These are phyloP conservation scores for Huntiella savannae DNA, from an alignment of 2,329 filamentous ascomycete species.

Conservation along the genomic window DNA sequence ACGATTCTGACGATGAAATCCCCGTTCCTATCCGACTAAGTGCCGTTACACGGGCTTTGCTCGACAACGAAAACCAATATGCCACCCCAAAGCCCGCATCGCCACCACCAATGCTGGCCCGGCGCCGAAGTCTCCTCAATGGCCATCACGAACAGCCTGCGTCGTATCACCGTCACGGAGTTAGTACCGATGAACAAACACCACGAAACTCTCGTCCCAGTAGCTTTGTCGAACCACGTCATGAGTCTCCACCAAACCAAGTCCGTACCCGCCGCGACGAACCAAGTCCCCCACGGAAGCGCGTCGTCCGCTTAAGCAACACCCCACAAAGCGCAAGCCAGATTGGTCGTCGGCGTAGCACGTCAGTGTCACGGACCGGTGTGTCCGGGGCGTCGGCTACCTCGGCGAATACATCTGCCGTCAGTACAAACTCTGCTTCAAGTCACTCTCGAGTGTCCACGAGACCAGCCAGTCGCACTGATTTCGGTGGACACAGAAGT, in stretches of 20 bases:
- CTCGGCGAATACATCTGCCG: constrained; percentile 9
- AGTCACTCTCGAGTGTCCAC: constrained; percentile 18
- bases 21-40: constrained; percentile 85
- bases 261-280: constrained; percentile 24
- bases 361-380: constrained; percentile 25
- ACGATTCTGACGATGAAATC: constrained; percentile 88
- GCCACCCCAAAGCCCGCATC: constrained; percentile 25
- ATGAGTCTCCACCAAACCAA: constrained; percentile 24
- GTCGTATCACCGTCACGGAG: not conserved
- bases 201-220: too few species aligned
- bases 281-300: constrained; percentile 33
- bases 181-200: too few species aligned
- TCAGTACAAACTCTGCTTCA: constrained; percentile 13
- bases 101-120: constrained; percentile 23
- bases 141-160: not conserved
- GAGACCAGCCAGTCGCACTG: constrained; percentile 24
- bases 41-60: constrained; percentile 70
- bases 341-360: constrained; percentile 28
- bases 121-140: constrained; percentile 30
- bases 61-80: constrained; percentile 42
- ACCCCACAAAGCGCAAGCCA: constrained; percentile 27
- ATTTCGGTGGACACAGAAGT: constrained; percentile 22
- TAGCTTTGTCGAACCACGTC: constrained; percentile 9
- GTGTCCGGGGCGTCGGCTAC: constrained; percentile 7
- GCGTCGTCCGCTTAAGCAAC: constrained; percentile 37